Base-by-base conservation (phyloP, 176 grass and related monocot species). In the Microstegium vimineum region DNA sequence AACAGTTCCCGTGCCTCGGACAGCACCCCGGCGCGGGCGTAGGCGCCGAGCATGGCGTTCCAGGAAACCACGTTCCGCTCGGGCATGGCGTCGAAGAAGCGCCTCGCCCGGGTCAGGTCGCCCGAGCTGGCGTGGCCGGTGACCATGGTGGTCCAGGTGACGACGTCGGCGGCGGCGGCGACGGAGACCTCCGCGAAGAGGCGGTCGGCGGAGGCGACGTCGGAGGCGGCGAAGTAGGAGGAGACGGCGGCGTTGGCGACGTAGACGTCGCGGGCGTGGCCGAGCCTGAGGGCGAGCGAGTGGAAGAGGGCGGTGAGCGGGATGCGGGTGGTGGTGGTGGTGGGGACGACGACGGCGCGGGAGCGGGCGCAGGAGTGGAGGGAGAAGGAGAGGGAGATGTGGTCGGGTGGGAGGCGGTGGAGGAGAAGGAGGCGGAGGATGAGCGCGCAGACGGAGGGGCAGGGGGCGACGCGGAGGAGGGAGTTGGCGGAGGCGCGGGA, bases 91-190 rank as follows among this genome's bases (percentile, higher is more conserved):
- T 85, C 72, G 72, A 89, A 89, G 83, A 89, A 82, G 64, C 65
- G 56, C 65, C 38, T 86, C 20, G 83, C 86, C 1, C 60, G 89
- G 15, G 59, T 25, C 23, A 91, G 54, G 6, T 28, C 41, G n/a
- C 61, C 17, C 41, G 71, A 5, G 71, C 43, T 56, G 42, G 70
- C 80, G 22, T 83, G 89, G 22, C 84, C 89, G 15, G 77, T 46
- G 68, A 91, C 70, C 76, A 89, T 76, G 73, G 90, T 82, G 60
- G 92, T 83, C 86, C 87, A 94, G 20, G 86, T 91, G 54, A 91
- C 86, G 0, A 86, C 79, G 43, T 93, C 88, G 18, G 88, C 56
- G 26, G 81, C 79, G n/a, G n/a, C n/a, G 36, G 90, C 82, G 17
- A 74, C 10, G 1, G 89, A 40, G 10, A 36, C 43, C 6, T 89